Base-by-base conservation (phyloP, 2,329 filamentous ascomycete species). In the Sarocladium strictum region DNA sequence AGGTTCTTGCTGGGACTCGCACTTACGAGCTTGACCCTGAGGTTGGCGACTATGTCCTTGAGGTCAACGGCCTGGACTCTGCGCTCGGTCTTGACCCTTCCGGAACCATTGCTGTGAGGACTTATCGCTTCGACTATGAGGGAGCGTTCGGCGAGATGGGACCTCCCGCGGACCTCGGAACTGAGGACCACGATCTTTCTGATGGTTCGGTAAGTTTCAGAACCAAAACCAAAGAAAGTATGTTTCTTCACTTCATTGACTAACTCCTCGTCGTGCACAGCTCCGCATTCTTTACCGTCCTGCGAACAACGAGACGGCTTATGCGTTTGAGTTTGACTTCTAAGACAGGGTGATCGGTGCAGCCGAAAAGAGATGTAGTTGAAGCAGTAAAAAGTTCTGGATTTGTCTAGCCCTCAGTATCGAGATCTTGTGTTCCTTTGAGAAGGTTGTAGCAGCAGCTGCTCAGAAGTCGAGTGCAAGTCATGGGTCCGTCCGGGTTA, bases 301-400 rank as follows among this genome's bases (percentile, higher is more conserved):
- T 10, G 43, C 43, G 6, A 49, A 24, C 26, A 49, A 49, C 19
- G 43, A 49, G 43, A 49, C 43, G 5, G 43, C 43, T 27, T 49
- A 49, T n/a, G 43, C 43, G 23, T 49, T 49, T n/a, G 43, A 49
- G 24, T 49, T 49, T n/a, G 29, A 21, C 23, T 49, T 29, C n/a
- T 49, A 32, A n/a, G n/a, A n/a, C n/a, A n/a, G n/a, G n/a, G n/a
- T n/a, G n/a, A n/a, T n/a, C n/a, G n/a, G n/a, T n/a, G n/a, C n/a
- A n/a, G n/a, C n/a, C n/a, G n/a, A n/a, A n/a, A n/a, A n/a, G n/a
- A n/a, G n/a, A n/a, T n/a, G n/a, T n/a, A n/a, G n/a, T n/a, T n/a
- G n/a, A n/a, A n/a, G n/a, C n/a, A n/a, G n/a, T n/a, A n/a, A n/a
- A n/a, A n/a, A n/a, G n/a, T n/a, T n/a, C n/a, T n/a, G n/a, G n/a